Evolutionary conservation across 331 rosid species (phyloP).

Genomic region (Prunus yedoensis): DNA sequence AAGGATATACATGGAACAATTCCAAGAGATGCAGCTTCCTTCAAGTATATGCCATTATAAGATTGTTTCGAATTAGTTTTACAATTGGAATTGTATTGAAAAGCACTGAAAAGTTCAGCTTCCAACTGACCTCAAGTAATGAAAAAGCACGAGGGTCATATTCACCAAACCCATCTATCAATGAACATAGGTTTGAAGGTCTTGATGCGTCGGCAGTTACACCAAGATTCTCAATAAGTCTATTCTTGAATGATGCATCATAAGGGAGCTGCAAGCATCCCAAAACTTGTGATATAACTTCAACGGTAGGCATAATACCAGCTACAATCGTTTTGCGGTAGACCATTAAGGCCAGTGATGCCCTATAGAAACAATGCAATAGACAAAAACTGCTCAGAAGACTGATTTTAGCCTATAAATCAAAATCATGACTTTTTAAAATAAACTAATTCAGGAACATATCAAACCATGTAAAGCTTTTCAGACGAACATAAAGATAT

Average conservation of each 20-base stretch:
- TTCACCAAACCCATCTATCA: slow-evolving; percentile 92
- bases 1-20: slow-evolving; percentile 74
- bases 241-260: slow-evolving; percentile 52
- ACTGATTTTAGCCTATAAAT: slow-evolving; percentile 27
- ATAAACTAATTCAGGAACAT: not conserved
- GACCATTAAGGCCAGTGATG: slow-evolving; percentile 76
- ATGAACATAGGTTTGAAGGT: slow-evolving; percentile 65
- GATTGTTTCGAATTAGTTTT: slow-evolving; percentile 27
- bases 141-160: slow-evolving; percentile 91
- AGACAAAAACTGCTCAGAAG: slow-evolving; percentile 22
- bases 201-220: slow-evolving; percentile 48
- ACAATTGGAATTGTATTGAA: slow-evolving; percentile 5
- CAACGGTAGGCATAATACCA: slow-evolving; percentile 66
- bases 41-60: slow-evolving; percentile 31
- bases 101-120: slow-evolving; percentile 20
- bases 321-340: slow-evolving; percentile 74
- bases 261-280: slow-evolving; percentile 86
- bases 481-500: not conserved
- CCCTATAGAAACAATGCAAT: slow-evolving; percentile 50
- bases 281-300: slow-evolving; percentile 71
- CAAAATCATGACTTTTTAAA: not conserved
- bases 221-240: slow-evolving; percentile 73
- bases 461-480: not conserved
- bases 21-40: slow-evolving; percentile 97
- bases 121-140: slow-evolving; percentile 75